phyloP scores from a whole-genome alignment of 305 asterid genomes.

The Striga hermonthica region DNA sequence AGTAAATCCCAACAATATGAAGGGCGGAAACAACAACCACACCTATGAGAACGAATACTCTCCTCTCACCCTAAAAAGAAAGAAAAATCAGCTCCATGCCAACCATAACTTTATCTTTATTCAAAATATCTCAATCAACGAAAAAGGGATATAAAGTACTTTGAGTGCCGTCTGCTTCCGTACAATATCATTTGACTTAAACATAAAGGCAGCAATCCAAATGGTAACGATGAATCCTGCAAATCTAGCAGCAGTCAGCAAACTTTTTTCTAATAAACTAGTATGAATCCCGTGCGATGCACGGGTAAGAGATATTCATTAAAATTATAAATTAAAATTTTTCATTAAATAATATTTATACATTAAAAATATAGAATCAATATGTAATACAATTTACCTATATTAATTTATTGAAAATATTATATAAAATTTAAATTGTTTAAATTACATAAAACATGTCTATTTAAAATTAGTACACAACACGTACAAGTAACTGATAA shows the following conservation, averaged over 20 bases:
- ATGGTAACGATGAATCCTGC: conserved; percentile 74
- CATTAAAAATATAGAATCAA: no score
- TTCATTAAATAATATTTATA: no score
- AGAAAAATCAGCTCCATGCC: conserved; percentile 25
- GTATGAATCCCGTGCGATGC: no score
- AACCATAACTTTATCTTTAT: conserved; percentile 18
- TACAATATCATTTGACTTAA: conserved; percentile 78
- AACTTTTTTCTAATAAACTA: conserved; percentile 26
- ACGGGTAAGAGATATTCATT: no score
- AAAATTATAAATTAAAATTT: no score
- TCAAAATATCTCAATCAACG: conserved; percentile 23
- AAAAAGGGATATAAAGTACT: conserved; percentile 39
- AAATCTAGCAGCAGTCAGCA: conserved; percentile 25
- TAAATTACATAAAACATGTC: no score
- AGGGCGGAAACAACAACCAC: conserved; percentile 46
- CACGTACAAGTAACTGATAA: no score
- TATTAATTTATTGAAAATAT: no score
- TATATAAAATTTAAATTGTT: no score
- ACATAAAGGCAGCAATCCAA: conserved; percentile 76
- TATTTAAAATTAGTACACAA: no score
- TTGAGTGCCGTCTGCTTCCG: conserved; percentile 85
- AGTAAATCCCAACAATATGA: conserved; percentile 63
- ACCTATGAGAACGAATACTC: conserved; percentile 47
- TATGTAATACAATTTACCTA: no score
- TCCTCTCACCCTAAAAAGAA: conserved; percentile 69